Base-by-base conservation (phyloP, 805 yeast genomes). In the Metschnikowia baotianmanensis region DNA sequence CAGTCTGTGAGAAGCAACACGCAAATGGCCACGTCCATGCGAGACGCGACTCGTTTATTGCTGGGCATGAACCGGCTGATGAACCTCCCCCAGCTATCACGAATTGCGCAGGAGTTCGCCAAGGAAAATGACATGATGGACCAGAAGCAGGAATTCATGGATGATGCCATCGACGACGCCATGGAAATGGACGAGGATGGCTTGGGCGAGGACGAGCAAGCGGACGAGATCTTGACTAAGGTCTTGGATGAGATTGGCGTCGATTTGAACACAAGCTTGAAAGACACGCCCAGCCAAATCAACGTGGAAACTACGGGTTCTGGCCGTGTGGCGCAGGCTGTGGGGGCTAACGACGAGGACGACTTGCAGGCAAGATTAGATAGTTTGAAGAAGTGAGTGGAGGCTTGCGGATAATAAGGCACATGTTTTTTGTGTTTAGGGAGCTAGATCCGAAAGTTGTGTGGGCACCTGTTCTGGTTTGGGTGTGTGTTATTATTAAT, bases 141-240 rank as follows among this genome's bases (percentile, higher is more conserved):
- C 62, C 99, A 93, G 67, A 83, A 96, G 57, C 98, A 95, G 63
- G 99, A 95, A 61, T 87, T 95, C 79, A 93, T 93, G 85, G 99
- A 93, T 59, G 99, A 93, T 59, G 95, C 96, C 15, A 83, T 93
- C 54, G 99, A 93, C 59, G 96, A 91, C 61, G 86, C 93, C 15
- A 88, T 93, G 93, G 96, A 84, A 39, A 88, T 83, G 55, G 97
- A 87, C 55, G 70, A 64, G 42, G 63, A 57, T 26, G 80, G 86
- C 43, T 85, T 82, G 50, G 88, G 77, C 18, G 95, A 86, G 46
- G 95, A 85, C 48, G 93, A 84, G 50, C 96, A 90, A 61, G 83
- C 85, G 3, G 96, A 90, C 57, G 96, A 89, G 55, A 84, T 90
- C 37, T 93, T 95, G 36, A 80, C 82, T 56, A 87, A 83, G 62